These are phyloP conservation scores for Zasmidium angulare DNA, from an alignment of 2,329 filamentous ascomycete genomes.

Conservation along the genomic window DNA sequence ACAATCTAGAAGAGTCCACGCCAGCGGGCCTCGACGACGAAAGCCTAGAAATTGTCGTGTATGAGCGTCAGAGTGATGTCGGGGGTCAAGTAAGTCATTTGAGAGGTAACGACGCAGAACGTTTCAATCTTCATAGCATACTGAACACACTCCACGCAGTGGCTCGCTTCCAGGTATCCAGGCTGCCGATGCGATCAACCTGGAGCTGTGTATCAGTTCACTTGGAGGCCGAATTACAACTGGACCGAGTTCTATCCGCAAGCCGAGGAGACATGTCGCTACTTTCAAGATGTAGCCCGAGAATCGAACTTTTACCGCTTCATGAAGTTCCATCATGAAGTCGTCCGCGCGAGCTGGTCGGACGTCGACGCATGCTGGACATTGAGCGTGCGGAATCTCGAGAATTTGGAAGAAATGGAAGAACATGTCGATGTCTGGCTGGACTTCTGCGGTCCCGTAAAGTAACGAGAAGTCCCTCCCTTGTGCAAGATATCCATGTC, in stretches of 20 bases:
- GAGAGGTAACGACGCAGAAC: not conserved
- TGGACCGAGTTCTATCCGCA: constrained; percentile 26
- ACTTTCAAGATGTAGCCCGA: constrained; percentile 18
- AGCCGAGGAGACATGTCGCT: constrained; percentile 21
- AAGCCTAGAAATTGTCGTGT: constrained; percentile 25
- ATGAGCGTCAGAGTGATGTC: constrained; percentile 36
- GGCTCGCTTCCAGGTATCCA: constrained; percentile 38
- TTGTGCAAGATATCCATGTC: too few species aligned
- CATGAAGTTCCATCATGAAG: constrained; percentile 21
- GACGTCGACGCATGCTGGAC: constrained; percentile 20
- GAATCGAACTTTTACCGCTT: constrained; percentile 23
- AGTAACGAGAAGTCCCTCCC: too few species aligned
- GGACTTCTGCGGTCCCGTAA: constrained; percentile 24
- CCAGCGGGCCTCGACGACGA: not conserved
- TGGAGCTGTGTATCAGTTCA: constrained; percentile 35
- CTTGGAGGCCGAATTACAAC: constrained; percentile 32
- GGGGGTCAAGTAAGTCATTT: constrained; percentile 30
- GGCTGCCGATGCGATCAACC: constrained; percentile 38
- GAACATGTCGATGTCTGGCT: constrained; percentile 24
- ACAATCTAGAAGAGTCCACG: too few species aligned
- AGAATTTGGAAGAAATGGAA: constrained; percentile 7
- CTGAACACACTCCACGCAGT: constrained; percentile 21
- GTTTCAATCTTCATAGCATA: not conserved
- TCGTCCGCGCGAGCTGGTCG: constrained; percentile 17
- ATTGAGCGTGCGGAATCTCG: constrained; percentile 15